Percentiles rank a stretch among this genome's conserved stretches.
These are phyloP conservation scores for Neophaeococcomyces aloes DNA, from an alignment of 2,329 filamentous ascomycete species.

Conservation along the genomic window DNA sequence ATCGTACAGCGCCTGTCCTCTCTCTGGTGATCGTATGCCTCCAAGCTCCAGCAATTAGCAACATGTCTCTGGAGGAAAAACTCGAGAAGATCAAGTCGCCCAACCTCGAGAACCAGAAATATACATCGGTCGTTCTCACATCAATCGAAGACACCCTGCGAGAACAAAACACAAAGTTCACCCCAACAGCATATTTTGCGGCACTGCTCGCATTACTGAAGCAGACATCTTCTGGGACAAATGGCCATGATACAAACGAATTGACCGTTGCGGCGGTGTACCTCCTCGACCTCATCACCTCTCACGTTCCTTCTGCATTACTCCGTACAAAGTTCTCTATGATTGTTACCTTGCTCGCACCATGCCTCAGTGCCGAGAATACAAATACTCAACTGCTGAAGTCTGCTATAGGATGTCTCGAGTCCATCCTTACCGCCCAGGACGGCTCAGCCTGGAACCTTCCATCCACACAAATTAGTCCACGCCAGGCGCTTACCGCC, in stretches of 20 bases:
- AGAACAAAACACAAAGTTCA: constrained; percentile 72
- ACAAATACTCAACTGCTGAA: constrained; percentile 78
- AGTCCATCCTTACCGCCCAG: constrained; percentile 82
- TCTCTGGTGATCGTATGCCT: background rate
- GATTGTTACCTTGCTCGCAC: constrained; percentile 77
- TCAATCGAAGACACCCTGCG: constrained; percentile 88
- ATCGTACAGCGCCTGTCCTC: background rate
- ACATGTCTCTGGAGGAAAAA: constrained; percentile 63
- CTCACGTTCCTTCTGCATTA: constrained; percentile 71
- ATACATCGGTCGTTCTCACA: constrained; percentile 77
- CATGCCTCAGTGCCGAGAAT: constrained; percentile 66
- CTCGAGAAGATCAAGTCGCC: constrained; percentile 95
- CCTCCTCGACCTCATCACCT: constrained; percentile 84
- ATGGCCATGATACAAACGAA: constrained; percentile 65
- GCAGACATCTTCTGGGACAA: constrained; percentile 55
- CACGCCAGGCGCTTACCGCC: constrained; percentile 75
- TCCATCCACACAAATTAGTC: constrained; percentile 69
- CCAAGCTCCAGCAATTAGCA: background rate
- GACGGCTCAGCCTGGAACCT: constrained; percentile 82
- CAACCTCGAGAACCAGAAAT: constrained; percentile 89
- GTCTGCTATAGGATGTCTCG: constrained; percentile 83
- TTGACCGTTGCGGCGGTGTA: constrained; percentile 82
- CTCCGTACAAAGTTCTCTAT: constrained; percentile 91
- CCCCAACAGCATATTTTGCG: constrained; percentile 87
- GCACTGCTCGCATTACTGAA: constrained; percentile 81